These are phyloP conservation scores for Clitopilus hobsonii DNA, from an alignment of 768 basidiomycete genomes.

Conservation along the genomic window DNA sequence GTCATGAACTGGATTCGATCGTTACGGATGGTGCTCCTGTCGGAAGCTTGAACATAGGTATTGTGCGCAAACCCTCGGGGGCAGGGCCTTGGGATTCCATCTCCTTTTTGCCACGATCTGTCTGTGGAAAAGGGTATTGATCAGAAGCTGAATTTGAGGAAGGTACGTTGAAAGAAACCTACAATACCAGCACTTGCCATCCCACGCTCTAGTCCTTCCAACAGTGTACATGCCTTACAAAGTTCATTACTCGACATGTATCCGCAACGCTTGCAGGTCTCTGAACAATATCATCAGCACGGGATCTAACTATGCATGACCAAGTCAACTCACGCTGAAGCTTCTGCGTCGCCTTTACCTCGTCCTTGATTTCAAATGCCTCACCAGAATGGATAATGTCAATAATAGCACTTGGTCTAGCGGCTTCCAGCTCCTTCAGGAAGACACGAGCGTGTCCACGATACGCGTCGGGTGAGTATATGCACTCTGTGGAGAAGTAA, in stretches of 20 bases:
- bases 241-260: conserved; percentile 96
- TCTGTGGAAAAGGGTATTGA: conserved; percentile 34
- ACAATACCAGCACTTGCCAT: conserved; percentile 62
- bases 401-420: conserved; percentile 91
- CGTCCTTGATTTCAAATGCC: conserved; percentile 81
- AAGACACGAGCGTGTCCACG: conserved; percentile 93
- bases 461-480: conserved; percentile 98
- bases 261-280: conserved; percentile 88
- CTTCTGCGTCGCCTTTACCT: conserved; percentile 81
- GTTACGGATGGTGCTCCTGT: conserved; percentile 36
- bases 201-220: conserved; percentile 89
- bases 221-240: conserved; percentile 89
- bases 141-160: background rate
- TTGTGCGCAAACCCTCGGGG: conserved; percentile 69
- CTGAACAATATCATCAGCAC: conserved; percentile 33
- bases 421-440: conserved; percentile 92
- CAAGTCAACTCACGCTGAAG: conserved; percentile 61
- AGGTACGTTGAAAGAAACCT: conserved; percentile 21
- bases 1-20: conserved; percentile 33
- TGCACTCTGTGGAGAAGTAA: conserved; percentile 99
- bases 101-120: conserved; percentile 62
- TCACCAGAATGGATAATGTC: conserved; percentile 98
- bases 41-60: conserved; percentile 60
- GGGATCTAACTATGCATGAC: background rate
- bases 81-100: conserved; percentile 53